phyloP scores from a whole-genome alignment of 2,329 filamentous ascomycete genomes.

The Pseudogymnoascus sp. region DNA sequence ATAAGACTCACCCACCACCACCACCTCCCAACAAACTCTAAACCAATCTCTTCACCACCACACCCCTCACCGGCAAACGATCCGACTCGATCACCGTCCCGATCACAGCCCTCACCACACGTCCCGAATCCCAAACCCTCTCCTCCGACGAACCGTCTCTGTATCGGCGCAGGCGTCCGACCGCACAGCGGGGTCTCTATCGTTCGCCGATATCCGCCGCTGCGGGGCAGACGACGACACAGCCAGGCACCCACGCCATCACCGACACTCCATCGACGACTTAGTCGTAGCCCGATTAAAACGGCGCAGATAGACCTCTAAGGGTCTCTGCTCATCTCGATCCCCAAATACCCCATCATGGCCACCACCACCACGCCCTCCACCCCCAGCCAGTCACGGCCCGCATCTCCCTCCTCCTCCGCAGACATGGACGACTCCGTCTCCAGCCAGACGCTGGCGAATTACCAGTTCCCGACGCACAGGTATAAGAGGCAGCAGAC shows the following conservation, averaged over 20 bases:
- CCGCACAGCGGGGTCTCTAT: not conserved
- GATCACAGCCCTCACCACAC: not conserved
- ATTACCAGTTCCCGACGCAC: constrained; percentile 53
- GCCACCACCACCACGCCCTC: not conserved
- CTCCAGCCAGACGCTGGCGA: constrained; percentile 17
- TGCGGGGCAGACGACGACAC: not conserved
- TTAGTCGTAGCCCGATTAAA: not conserved
- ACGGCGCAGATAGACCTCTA: not conserved
- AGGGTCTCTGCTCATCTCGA: not conserved
- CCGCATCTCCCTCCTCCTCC: not conserved
- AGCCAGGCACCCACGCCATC: not conserved
- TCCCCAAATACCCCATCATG: not conserved
- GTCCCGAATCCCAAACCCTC: not conserved
- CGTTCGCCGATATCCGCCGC: not conserved
- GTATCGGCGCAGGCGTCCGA: not conserved
- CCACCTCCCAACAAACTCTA: constrained; percentile 3
- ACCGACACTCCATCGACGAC: not conserved
- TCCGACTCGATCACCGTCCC: not conserved
- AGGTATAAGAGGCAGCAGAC: constrained; percentile 48
- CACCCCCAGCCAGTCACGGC: not conserved
- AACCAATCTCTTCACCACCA: not conserved
- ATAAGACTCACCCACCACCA: constrained; percentile 4
- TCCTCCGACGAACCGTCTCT: not conserved
- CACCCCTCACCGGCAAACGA: not conserved
- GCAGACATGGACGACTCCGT: not conserved